Evolutionary conservation across 2,329 filamentous ascomycete species (phyloP).

Genomic region (Cytospora piceae): DNA sequence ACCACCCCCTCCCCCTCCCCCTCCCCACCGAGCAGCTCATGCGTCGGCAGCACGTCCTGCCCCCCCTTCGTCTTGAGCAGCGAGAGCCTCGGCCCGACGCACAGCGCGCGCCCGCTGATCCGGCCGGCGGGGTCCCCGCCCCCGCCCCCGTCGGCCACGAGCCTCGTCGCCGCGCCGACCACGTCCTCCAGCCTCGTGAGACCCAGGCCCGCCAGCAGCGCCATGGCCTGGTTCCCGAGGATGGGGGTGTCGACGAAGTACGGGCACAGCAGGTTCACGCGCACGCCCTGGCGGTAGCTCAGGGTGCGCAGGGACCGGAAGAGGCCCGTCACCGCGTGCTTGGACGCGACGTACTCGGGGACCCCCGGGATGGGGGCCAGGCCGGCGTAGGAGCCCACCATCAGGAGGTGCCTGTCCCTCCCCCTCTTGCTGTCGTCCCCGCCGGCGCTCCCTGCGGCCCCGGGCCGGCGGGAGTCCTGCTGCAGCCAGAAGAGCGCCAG

Average conservation of each 20-base stretch:
- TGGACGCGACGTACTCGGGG: slow-evolving; percentile 62
- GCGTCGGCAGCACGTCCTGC: slow-evolving; percentile 53
- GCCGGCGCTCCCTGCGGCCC: slow-evolving; percentile 38
- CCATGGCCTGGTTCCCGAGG: slow-evolving; percentile 48
- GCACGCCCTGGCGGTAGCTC: slow-evolving; percentile 53
- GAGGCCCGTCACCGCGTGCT: slow-evolving; percentile 68
- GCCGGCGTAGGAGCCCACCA: slow-evolving; percentile 66
- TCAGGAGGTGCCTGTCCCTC: slow-evolving; percentile 62
- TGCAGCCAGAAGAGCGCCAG: slow-evolving; percentile 64
- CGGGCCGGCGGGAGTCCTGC: slow-evolving; percentile 41
- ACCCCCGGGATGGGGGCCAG: slow-evolving; percentile 49
- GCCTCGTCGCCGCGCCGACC: slow-evolving; percentile 64
- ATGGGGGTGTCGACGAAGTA: slow-evolving; percentile 70
- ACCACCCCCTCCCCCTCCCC: slow-evolving; percentile 38
- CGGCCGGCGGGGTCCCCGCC: slow-evolving; percentile 35
- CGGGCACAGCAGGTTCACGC: slow-evolving; percentile 68
- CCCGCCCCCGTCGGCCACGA: slow-evolving; percentile 56
- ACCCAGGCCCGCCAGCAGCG: slow-evolving; percentile 60
- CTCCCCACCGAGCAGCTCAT: slow-evolving; percentile 50
- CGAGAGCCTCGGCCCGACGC: slow-evolving; percentile 58
- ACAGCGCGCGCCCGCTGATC: slow-evolving; percentile 61
- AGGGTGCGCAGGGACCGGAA: slow-evolving; percentile 62
- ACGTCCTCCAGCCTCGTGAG: slow-evolving; percentile 61
- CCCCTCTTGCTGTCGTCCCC: slow-evolving; percentile 29
- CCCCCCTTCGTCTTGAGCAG: not conserved